These are phyloP conservation scores for Scleroderma bovista DNA, from an alignment of 768 basidiomycete species.

Conservation along the genomic window DNA sequence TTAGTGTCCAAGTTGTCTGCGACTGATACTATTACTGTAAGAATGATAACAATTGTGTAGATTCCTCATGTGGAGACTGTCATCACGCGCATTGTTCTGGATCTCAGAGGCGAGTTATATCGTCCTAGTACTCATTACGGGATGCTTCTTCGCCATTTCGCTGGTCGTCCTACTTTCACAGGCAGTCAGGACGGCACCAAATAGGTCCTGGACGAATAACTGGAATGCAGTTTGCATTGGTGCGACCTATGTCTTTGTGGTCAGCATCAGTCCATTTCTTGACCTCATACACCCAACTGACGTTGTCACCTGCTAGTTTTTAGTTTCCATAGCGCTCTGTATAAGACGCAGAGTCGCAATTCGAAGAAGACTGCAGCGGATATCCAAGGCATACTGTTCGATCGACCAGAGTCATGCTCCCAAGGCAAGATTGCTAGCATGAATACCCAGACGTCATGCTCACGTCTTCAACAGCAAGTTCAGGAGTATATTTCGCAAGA, in stretches of 20 bases:
- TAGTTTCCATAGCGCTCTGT: slow-evolving; percentile 56
- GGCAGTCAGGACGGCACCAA: slow-evolving; percentile 60
- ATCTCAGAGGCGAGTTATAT: slow-evolving; percentile 51
- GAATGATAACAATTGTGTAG: too few relatives aligned
- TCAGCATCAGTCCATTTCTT: slow-evolving; percentile 28
- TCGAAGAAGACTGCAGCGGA: slow-evolving; percentile 55
- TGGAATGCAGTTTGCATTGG: slow-evolving; percentile 65
- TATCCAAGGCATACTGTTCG: slow-evolving; percentile 55
- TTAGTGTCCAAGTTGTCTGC: too few relatives aligned
- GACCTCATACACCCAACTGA: background rate
- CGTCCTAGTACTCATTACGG: slow-evolving; percentile 43
- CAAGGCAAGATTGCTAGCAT: slow-evolving; percentile 35
- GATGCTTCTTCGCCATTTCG: slow-evolving; percentile 55
- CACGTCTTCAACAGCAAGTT: slow-evolving; percentile 42
- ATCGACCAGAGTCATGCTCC: slow-evolving; percentile 55
- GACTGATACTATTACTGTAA: too few relatives aligned
- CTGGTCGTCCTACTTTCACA: slow-evolving; percentile 63
- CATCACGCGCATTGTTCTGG: slow-evolving; percentile 41
- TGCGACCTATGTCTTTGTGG: slow-evolving; percentile 65
- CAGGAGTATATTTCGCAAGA: slow-evolving; percentile 67
- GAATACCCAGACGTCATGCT: background rate
- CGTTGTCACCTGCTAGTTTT: slow-evolving; percentile 35
- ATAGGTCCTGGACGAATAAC: slow-evolving; percentile 52
- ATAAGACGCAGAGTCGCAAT: slow-evolving; percentile 66
- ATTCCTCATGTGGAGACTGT: slow-evolving; percentile 19